Evolutionary conservation across 2,329 filamentous ascomycete species (phyloP).

Genomic region (Neonectria hederae): DNA sequence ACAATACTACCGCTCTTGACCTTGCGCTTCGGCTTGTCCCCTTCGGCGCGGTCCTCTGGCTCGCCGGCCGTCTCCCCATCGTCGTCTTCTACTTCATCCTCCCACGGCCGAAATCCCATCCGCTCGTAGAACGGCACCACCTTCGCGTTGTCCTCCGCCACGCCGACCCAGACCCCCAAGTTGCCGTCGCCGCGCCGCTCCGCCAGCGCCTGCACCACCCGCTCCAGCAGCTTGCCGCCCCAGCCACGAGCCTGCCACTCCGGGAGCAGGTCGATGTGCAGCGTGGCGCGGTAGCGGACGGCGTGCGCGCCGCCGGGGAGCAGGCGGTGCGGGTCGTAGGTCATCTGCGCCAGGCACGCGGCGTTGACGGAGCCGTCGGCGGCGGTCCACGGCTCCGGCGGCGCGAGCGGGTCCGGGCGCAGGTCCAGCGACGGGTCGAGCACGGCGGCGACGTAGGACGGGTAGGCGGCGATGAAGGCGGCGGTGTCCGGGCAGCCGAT

Average conservation of each 20-base stretch:
- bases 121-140: slow-evolving; percentile 60
- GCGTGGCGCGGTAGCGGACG: slow-evolving; percentile 52
- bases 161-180: slow-evolving; percentile 54
- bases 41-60: not conserved
- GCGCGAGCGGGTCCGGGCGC: slow-evolving; percentile 38
- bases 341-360: slow-evolving; percentile 51
- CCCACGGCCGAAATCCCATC: slow-evolving; percentile 55
- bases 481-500: slow-evolving; percentile 57
- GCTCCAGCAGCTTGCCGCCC: slow-evolving; percentile 54
- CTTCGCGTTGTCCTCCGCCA: slow-evolving; percentile 57
- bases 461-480: slow-evolving; percentile 51
- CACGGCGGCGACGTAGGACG: slow-evolving; percentile 49
- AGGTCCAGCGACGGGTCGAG: slow-evolving; percentile 43
- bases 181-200: slow-evolving; percentile 23
- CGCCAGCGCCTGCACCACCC: slow-evolving; percentile 53
- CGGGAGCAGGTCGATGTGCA: slow-evolving; percentile 61
- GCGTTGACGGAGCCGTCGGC: slow-evolving; percentile 39
- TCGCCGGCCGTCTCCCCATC: slow-evolving; percentile 5
- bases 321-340: slow-evolving; percentile 53
- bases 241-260: slow-evolving; percentile 55
- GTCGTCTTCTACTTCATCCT: slow-evolving; percentile 48
- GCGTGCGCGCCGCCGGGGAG: slow-evolving; percentile 50
- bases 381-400: slow-evolving; percentile 45
- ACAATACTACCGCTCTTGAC: slow-evolving; percentile 40
- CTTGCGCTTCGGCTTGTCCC: slow-evolving; percentile 10